A percentile compares a stretch with the other conserved stretches of the same genome.
Conservation (phyloP, 2,329 filamentous ascomycete species). For the Verticillium nonalfalfae region DNA sequence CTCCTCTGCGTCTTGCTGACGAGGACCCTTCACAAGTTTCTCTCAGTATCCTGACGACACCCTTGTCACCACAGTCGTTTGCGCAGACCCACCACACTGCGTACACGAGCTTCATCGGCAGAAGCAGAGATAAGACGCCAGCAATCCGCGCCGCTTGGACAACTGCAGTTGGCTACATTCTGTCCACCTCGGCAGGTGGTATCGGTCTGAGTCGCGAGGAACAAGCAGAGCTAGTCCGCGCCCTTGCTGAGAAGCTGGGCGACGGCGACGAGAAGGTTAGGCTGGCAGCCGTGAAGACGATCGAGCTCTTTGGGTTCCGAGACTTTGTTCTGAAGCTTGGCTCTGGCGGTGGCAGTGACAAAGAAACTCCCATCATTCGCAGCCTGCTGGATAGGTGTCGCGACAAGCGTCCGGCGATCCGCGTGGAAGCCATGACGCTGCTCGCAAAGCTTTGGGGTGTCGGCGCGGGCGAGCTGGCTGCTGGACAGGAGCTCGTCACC, state of each 20-base stretch:
- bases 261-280: constrained; percentile 91
- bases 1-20: constrained; percentile 61
- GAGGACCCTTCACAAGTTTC: constrained; percentile 42
- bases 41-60: constrained; percentile 64
- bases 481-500: constrained; percentile 70
- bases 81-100: constrained; percentile 71
- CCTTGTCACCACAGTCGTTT: constrained; percentile 84
- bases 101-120: constrained; percentile 78
- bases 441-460: constrained; percentile 91
- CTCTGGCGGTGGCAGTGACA: constrained; percentile 65
- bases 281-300: constrained; percentile 77
- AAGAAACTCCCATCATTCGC: constrained; percentile 70
- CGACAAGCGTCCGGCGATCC: constrained; percentile 75
- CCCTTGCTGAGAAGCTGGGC: constrained; percentile 72
- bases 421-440: constrained; percentile 79
- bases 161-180: constrained; percentile 73
- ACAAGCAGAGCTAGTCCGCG: constrained; percentile 66
- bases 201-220: constrained; percentile 83
- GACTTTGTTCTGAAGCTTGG: constrained; percentile 80
- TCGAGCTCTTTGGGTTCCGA: constrained; percentile 73
- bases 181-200: constrained; percentile 85
- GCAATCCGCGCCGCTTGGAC: constrained; percentile 83
- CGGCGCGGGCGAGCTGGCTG: constrained; percentile 77
- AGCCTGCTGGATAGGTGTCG: constrained; percentile 83
- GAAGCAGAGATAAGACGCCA: constrained; percentile 80